A percentile compares a stretch with the other conserved stretches of the same genome.
Conservation (phyloP, 805 yeast species). For the Lipomyces sp. region DNA sequence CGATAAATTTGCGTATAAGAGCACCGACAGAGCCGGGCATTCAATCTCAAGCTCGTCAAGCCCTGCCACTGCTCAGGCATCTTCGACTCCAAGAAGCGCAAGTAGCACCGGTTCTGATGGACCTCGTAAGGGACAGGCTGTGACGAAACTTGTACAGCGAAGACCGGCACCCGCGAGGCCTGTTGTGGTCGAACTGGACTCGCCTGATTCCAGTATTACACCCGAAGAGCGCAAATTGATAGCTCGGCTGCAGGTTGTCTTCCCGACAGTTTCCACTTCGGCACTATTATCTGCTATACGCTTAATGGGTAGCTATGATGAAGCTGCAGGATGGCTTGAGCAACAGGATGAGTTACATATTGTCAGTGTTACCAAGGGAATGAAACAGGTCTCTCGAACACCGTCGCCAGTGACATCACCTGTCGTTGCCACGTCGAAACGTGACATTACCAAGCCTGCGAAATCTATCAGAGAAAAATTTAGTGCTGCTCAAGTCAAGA, state of each 20-base stretch:
- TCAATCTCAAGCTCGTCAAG: not conserved
- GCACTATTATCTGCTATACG: constrained; percentile 36
- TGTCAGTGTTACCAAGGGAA: constrained; percentile 15
- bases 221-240: constrained; percentile 20
- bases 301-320: constrained; percentile 43
- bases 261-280: constrained; percentile 29
- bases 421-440: constrained; percentile 39
- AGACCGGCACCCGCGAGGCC: constrained; percentile 39
- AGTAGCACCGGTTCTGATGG: not conserved
- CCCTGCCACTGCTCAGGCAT: not conserved
- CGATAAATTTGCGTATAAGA: constrained; percentile 18
- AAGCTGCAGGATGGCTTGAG: constrained; percentile 46
- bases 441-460: constrained; percentile 42
- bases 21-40: not conserved
- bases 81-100: constrained; percentile 4
- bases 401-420: constrained; percentile 16
- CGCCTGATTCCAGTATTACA: constrained; percentile 21
- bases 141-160: constrained; percentile 31
- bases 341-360: constrained; percentile 42
- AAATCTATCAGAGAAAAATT: constrained; percentile 48
- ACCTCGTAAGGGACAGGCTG: constrained; percentile 23
- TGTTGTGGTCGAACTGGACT: constrained; percentile 18
- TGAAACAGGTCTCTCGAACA: not conserved
- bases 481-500: constrained; percentile 21
- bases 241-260: constrained; percentile 27